These are phyloP conservation scores for Waitea zeae DNA, from an alignment of 1,284 basidiomycete genomes.

Conservation along the genomic window DNA sequence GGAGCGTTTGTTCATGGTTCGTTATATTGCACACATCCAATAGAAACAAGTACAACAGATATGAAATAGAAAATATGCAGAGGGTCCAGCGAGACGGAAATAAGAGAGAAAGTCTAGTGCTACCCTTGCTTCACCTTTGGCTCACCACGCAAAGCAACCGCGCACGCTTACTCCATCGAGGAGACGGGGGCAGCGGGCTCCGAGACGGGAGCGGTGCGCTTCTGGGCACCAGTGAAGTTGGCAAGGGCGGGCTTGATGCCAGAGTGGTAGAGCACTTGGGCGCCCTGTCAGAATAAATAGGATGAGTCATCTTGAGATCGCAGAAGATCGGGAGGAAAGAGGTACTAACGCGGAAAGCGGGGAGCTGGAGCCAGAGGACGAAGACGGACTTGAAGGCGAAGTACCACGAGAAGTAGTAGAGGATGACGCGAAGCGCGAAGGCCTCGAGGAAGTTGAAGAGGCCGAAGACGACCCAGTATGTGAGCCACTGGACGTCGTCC, in stretches of 20 bases:
- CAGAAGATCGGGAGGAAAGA: slow-evolving; percentile 4
- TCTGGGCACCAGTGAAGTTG: not conserved
- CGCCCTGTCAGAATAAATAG: slow-evolving; percentile 35
- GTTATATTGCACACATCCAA: too few relatives aligned
- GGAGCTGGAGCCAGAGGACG: slow-evolving; percentile 77
- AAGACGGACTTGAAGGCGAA: slow-evolving; percentile 81
- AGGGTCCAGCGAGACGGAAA: too few relatives aligned
- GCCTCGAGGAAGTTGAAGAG: slow-evolving; percentile 77
- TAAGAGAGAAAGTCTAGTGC: too few relatives aligned
- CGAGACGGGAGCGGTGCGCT: not conserved
- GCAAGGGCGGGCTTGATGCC: slow-evolving; percentile 54
- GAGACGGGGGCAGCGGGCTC: not conserved
- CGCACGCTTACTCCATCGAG: not conserved
- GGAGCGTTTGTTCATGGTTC: too few relatives aligned
- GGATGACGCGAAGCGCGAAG: slow-evolving; percentile 52
- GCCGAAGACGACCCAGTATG: slow-evolving; percentile 78
- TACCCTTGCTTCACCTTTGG: too few relatives aligned
- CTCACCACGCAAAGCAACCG: too few relatives aligned
- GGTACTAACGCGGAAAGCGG: slow-evolving; percentile 61
- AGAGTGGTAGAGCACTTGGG: slow-evolving; percentile 49
- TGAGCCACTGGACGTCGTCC: slow-evolving; percentile 80
- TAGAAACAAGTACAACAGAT: too few relatives aligned
- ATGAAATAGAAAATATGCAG: too few relatives aligned
- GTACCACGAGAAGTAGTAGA: slow-evolving; percentile 82
- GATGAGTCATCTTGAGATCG: slow-evolving; percentile 3